Base-by-base conservation (phyloP, 2,329 filamentous ascomycete species). In the Aspergillus versicolor region DNA sequence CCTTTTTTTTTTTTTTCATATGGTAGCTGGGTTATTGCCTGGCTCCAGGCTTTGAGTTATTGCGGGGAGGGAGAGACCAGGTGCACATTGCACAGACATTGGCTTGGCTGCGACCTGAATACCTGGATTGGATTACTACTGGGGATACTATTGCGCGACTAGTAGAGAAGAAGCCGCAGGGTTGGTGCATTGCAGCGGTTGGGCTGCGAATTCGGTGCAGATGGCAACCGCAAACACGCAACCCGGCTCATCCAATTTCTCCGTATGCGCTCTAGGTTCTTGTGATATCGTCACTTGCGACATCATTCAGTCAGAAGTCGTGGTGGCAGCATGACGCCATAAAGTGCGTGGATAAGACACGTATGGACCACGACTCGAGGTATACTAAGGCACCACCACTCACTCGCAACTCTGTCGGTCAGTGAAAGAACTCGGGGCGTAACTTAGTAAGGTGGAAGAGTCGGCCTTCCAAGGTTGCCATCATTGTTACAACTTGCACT, bases 51-150 rank as follows among this genome's bases (percentile, higher is more conserved):
- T 30, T 30, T 45, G 48, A 38, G 19, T 38, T 43, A 42, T 41
- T 42, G 40, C 37, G 44, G 44, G 44, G 44, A 34, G 24, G 24
- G 15, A n/a, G 15, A n/a, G 7, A 5, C 34, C n/a, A 47, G 21
- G 5, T 44, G 41, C 41, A 24, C 21, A 44, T 46, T 46, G 50
- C 50, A 48, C 54, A 41, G 44, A 32, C 27, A 32, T 24, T 32
- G 46, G 37, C 54, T 52, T 57, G 48, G 49, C 54, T 38, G 17
- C 17, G 15, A 43, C 38, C 51, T 47, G 43, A 57, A 48, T 52
- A 52, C 49, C 54, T 57, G 48, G 54, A 52, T 51, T 50, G 40
- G 6, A 11, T 17, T 42, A 17, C 15, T 42, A 17, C 15, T 42
- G 17, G n/a, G 40, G 40, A 17, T 17, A 17, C 17, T 47, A 37